Evolutionary conservation across 129 eudicot genomes (phyloP), one percentile per base, ranked within the genome.

Genomic region (Chrysanthemum seticuspe): DNA sequence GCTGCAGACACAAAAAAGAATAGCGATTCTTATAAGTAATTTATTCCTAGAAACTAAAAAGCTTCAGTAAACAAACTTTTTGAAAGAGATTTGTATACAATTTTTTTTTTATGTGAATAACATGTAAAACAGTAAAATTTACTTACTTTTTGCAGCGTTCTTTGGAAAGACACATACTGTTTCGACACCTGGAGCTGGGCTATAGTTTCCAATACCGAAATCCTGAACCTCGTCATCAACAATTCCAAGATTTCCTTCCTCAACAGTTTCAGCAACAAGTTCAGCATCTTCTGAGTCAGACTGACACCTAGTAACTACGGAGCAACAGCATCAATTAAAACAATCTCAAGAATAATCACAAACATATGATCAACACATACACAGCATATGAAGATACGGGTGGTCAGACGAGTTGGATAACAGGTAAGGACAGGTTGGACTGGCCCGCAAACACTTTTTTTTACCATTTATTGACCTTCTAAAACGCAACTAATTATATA

Each of bases 151-250:
- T 3, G 83, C 77, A 13, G 87, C 87, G 57, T 94, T 94, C 56
- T 85, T 86, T 12, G 99, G 99, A 84, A 94, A 94, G 68, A 94
- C 91, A 58, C 96, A 94, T 62, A 85, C 87, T 16, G 96, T 90
- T 75, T 94, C 96, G 50, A 90, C 88, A 12, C 91, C 97, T 2
- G 94, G 91, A 79, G 99, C 96, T 13, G 99, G 86, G 78, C 80
- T 79, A 74, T 68, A 90, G 18, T 64, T 86, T 58, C 87, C 96
- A 73, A 73, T 79, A 51, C 85, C 87, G 71, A 79, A 86, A 82
- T 86, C 88, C 77, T 85, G 96, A 68, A 77, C 83, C 69, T 94
- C 97, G 34, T 94, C 99, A 54, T 78, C 89, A 65, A 90, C 97
- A 81, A 86, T 79, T 65, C 96, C 97, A 76, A 94, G 78, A 81